Base-by-base conservation (phyloP, 2,329 filamentous ascomycete species). In the Gliomastix tumulicola region DNA sequence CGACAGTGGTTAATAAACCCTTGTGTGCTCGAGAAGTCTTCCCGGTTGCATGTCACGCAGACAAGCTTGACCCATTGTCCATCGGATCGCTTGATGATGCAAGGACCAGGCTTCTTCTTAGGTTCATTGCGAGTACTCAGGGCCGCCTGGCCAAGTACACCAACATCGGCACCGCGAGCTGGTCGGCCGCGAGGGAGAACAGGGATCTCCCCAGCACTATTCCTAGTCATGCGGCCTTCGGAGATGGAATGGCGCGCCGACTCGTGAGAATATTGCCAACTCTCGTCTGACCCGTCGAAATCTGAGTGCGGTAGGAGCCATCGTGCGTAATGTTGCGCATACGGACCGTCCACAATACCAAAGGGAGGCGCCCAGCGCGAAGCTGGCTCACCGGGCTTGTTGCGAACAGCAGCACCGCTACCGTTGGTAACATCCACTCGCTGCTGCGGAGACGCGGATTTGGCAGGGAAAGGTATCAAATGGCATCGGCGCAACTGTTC, bases 1-100 rank as follows among this genome's bases (percentile, higher is more conserved):
- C 92, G 88, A 57, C 90, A 97, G 56, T 98, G 92, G 55, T 98
- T 98, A 65, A 98, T 92, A 63, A 97, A 97, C n/a, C 92, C 92
- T 60, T 97, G 92, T 0, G 89, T 94, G 64, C 89, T 97, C 38
- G 84, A 89, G 54, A 97, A 97, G 58, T 96, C 87, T 56, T 88
- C 86, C 44, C 90, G 76, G 34, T 88, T 74, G 60, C 92, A 97
- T 57, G 92, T 84, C 41, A 85, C 63, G 66, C 92, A 98, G 44
- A 94, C 83, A 34, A 97, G 74, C 62, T 94, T 94, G 45, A 97
- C 90, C 45, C 82, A 80, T 53, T 86, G 74, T 38, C 86, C 86
- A 60, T 97, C 89, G 37, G 84, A 82, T 49, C 88, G 83, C 62
- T 88, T 89, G 55, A 95, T 72, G 46, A 92, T 72, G 59, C 89